A percentile compares a stretch with the other conserved stretches of the same genome.
Evolutionary conservation across 2,329 filamentous ascomycete species (phyloP).

Genomic region (Epichloe hybrida): DNA sequence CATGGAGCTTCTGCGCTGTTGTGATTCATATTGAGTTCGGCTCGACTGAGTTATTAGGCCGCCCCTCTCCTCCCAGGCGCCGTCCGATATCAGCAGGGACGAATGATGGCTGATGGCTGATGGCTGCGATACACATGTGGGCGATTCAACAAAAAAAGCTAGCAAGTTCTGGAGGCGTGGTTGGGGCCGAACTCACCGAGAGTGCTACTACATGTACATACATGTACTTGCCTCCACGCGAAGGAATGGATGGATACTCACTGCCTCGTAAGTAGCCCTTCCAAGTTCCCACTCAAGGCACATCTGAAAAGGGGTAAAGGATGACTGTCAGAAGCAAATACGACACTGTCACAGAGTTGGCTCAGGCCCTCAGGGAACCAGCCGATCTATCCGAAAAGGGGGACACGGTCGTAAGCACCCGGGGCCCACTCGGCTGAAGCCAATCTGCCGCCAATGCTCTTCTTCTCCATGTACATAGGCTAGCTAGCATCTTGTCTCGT

Average conservation of each 20-base stretch:
- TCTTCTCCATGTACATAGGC: too few species aligned
- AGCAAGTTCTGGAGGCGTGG: not conserved
- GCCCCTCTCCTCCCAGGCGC: not conserved
- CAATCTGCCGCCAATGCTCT: not conserved
- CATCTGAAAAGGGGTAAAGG: too few species aligned
- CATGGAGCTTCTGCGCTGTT: not conserved
- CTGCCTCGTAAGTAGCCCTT: not conserved
- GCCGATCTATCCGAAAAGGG: too few species aligned
- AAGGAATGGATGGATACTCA: not conserved
- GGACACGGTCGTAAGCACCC: not conserved
- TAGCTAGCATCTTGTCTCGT: not conserved
- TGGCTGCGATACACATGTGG: not conserved
- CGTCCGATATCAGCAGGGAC: too few species aligned
- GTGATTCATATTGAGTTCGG: not conserved
- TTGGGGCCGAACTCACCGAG: not conserved
- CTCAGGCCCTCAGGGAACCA: too few species aligned
- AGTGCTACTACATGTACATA: too few species aligned
- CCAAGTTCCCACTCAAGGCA: not conserved
- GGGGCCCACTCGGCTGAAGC: not conserved
- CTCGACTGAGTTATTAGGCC: not conserved
- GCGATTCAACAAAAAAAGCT: not conserved
- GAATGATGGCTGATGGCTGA: too few species aligned
- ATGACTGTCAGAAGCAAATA: too few species aligned
- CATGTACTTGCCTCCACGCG: not conserved
- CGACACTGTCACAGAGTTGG: too few species aligned